phyloP scores from a whole-genome alignment of 371 early-diverging fungal species.

The Entomophthora muscae region DNA sequence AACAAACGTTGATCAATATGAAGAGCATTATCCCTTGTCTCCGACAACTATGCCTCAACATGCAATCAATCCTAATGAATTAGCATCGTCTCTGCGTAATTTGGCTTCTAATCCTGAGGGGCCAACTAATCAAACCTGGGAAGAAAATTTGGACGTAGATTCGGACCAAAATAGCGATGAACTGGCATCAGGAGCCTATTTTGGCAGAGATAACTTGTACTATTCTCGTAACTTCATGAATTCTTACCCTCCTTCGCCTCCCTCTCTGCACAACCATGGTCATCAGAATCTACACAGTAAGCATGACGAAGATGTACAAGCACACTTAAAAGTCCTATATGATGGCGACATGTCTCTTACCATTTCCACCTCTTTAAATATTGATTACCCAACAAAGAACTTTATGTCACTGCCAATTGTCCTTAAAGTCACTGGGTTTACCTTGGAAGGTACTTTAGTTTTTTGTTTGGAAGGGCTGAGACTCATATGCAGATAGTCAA shows the following conservation, averaged over 20 bases:
- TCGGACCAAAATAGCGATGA: not conserved
- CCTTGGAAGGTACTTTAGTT: not conserved
- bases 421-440: not conserved
- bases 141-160: slow-evolving; percentile 17
- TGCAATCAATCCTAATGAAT: not conserved
- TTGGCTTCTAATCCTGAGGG: not conserved
- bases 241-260: not conserved
- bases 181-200: not conserved
- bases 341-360: not conserved
- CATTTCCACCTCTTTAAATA: not conserved
- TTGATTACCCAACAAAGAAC: not conserved
- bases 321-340: not conserved
- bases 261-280: not conserved
- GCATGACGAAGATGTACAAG: not conserved
- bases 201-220: not conserved
- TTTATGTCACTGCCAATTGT: not conserved
- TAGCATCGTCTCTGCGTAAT: not conserved
- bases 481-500: not conserved
- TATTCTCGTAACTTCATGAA: not conserved
- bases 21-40: not conserved
- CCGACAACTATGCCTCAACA: not conserved
- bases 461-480: not conserved
- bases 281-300: not conserved
- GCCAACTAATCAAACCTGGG: slow-evolving; percentile 9
- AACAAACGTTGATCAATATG: not conserved